Evolutionary conservation across 192 early-diverging fungal genomes (phyloP).

Genomic region (Dimargaris cristalligena): DNA sequence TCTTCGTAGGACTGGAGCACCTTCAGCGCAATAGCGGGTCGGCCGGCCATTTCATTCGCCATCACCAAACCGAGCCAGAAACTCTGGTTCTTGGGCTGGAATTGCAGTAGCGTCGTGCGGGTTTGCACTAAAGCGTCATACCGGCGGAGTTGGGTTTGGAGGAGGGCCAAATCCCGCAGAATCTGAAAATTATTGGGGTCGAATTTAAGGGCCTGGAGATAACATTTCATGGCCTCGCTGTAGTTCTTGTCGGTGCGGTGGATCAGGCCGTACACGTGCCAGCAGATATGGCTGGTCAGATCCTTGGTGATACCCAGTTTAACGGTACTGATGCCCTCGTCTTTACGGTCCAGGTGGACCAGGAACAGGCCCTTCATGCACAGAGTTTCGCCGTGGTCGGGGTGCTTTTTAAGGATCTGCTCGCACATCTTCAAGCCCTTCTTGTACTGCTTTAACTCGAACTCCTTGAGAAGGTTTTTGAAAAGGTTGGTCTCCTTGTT

Average conservation of each 20-base stretch:
- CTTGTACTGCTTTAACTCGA: slow-evolving; percentile 90
- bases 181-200: slow-evolving; percentile 88
- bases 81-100: slow-evolving; percentile 46
- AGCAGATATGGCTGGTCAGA: slow-evolving; percentile 80
- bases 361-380: slow-evolving; percentile 92
- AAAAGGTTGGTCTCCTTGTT: background rate
- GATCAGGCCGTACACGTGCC: slow-evolving; percentile 93
- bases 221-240: slow-evolving; percentile 82
- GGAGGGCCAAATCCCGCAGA: slow-evolving; percentile 68
- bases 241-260: slow-evolving; percentile 86
- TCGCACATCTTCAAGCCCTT: slow-evolving; percentile 82
- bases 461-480: slow-evolving; percentile 53
- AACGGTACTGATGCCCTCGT: slow-evolving; percentile 75
- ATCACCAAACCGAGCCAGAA: slow-evolving; percentile 80
- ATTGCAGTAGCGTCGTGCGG: slow-evolving; percentile 43
- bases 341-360: slow-evolving; percentile 74
- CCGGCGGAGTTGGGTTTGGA: slow-evolving; percentile 79
- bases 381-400: slow-evolving; percentile 91
- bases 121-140: slow-evolving; percentile 67
- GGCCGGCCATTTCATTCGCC: slow-evolving; percentile 62
- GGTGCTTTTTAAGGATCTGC: slow-evolving; percentile 82
- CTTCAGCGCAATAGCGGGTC: slow-evolving; percentile 56
- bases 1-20: slow-evolving; percentile 53
- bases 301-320: slow-evolving; percentile 72
- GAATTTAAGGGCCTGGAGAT: slow-evolving; percentile 65